Evolutionary conservation across 305 asterid genomes (phyloP), one percentile per base, ranked within the genome.

Genomic region (Nicotiana rustica): DNA sequence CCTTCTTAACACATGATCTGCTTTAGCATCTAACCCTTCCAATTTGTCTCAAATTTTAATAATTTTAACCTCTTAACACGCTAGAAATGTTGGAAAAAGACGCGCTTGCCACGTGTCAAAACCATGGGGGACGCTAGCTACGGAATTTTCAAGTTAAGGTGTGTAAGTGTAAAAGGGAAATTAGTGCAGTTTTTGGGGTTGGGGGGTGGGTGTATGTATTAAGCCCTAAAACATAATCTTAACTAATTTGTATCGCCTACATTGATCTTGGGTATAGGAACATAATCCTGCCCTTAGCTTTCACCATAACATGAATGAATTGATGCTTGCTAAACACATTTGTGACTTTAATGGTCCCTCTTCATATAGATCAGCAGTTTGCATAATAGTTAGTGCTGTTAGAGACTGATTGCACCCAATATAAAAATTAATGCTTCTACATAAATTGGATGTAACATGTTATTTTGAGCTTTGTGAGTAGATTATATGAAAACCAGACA

Each of bases 321-420:
- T 47, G 79, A 21, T 71, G 61, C 62, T 44, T 71, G 38, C 62
- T 71, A 6, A 71, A 71, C 36, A 44, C 79, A 47, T 47, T 73
- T 47, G 19, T 21, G 35, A 49, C 79, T 41, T 49, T 14, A 67
- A 31, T 67, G 49, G 21, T 35, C 44, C 44, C 35, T 38, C 21
- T 21, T 19, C 64, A 49, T 73, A 73, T 73, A 18, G 29, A 36
- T 49, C 21, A 8, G 35, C 12, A 66, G 14, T 49, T 49, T 13
- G 62, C 79, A 73, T 73, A 49, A 7, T 73, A 49, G 44, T 73
- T 71, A 12, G 36, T 71, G 38, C 13, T 47, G 60, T 21, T 47
- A 47, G 44, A 21, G 44, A 73, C 9, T 73, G 25, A 73, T 14
- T 49, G 79, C 62, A 49, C 1, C 64, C 14, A 44, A 73, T 49